phyloP scores from a whole-genome alignment of 805 yeast genomes.

The Torulaspora indica region DNA sequence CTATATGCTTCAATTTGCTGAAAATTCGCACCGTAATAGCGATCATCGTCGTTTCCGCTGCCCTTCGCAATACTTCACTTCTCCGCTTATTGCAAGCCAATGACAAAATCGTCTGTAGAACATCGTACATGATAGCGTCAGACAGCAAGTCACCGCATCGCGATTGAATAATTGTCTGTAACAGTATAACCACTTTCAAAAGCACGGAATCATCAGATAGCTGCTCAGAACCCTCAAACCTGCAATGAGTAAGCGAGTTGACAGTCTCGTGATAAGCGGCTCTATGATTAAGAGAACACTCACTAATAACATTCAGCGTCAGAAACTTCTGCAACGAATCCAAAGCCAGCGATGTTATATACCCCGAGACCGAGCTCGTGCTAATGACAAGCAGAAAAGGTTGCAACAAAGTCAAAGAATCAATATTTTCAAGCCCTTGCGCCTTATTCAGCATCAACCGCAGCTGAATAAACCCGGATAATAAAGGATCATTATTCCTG shows the following conservation, averaged over 20 bases:
- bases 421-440: constrained; percentile 50
- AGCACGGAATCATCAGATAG: constrained; percentile 87
- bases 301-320: constrained; percentile 60
- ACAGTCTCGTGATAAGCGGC: constrained; percentile 44
- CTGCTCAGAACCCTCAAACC: constrained; percentile 93
- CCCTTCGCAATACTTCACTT: constrained; percentile 79
- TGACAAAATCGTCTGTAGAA: constrained; percentile 84
- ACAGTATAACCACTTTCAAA: constrained; percentile 69
- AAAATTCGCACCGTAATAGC: constrained; percentile 67
- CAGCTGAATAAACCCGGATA: constrained; percentile 75
- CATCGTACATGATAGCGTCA: constrained; percentile 80
- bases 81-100: constrained; percentile 89
- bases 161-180: constrained; percentile 65
- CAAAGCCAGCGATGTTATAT: constrained; percentile 76
- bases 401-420: constrained; percentile 67
- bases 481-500: constrained; percentile 48
- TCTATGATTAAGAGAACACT: constrained; percentile 55
- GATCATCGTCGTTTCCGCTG: constrained; percentile 80
- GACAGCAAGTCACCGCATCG: constrained; percentile 61
- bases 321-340: constrained; percentile 70
- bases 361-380: constrained; percentile 80
- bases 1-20: constrained; percentile 51
- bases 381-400: constrained; percentile 84
- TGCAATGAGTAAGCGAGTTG: constrained; percentile 78
- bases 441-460: constrained; percentile 63